Evolutionary conservation across 768 basidiomycete genomes (phyloP), one percentile per base, ranked within the genome.

Genomic region (Tricholoma bakamatsutake): DNA sequence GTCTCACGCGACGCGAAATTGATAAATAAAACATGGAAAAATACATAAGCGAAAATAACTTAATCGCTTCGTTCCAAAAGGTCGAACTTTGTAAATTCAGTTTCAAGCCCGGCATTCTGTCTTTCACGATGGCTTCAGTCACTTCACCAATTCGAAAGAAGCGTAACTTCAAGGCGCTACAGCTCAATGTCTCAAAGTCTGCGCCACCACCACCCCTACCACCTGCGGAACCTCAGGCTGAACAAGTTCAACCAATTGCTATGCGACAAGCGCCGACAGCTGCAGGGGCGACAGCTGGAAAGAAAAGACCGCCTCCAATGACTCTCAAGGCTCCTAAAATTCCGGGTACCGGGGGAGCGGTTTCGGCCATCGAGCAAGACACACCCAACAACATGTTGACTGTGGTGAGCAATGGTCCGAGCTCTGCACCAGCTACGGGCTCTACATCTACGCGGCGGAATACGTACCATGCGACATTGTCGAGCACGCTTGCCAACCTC

Each of bases 101-200:
- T 54, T 55, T 35, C 35, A 52, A 39, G 34, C 39, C 54, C 51
- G 42, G 48, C 42, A 55, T 57, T 52, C 52, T 57, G 34, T 55
- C 31, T 34, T 30, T 47, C 48, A 40, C 57, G 28, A 57, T 59
- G 53, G 51, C 58, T 24, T 50, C 61, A 45, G n/a, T 60, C 15
- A 13, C 59, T 12, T 61, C 64, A 15, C 84, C 87, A 53, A 81
- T 91, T 59, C 87, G 91, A 71, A 91, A 92, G 80, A 94, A 94
- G 70, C 85, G 92, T 59, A 94, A 94, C 69, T 93, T 92, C 81
- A 93, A 92, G 72, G 84, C 80, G 37, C 81, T 94, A 8, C 83
- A 87, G 73, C 84, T 94, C 67, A 78, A 81, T 61, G 83, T 87
- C 55, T 59, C 78, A 45, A 70, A 72, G 46, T 67, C 78, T 18